Conservation (phyloP, 2,329 filamentous ascomycete genomes). For the Huntiella savannae region DNA sequence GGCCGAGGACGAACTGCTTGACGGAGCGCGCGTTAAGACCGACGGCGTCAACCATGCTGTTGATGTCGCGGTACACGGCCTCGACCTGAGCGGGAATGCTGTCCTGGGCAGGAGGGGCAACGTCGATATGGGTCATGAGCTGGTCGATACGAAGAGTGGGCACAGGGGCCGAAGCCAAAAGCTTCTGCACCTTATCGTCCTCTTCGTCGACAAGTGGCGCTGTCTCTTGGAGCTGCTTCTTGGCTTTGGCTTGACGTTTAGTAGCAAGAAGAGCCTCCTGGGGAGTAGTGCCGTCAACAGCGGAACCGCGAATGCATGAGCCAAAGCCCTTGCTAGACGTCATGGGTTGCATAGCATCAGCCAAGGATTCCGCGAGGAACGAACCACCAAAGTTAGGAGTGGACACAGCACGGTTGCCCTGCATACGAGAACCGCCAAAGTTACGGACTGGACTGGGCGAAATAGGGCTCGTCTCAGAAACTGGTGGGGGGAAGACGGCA, state of each 20-base stretch:
- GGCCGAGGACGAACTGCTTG: constrained; percentile 45
- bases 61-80: constrained; percentile 59
- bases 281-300: constrained; percentile 19
- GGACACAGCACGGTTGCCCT: constrained; percentile 36
- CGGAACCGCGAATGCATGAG: constrained; percentile 10
- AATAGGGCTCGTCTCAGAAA: constrained; percentile 37
- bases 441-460: constrained; percentile 54
- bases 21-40: constrained; percentile 64
- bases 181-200: constrained; percentile 45
- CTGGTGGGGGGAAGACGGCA: constrained; percentile 24
- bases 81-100: constrained; percentile 45
- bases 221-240: constrained; percentile 36
- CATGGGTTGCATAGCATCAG: constrained; percentile 27
- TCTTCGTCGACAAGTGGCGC: constrained; percentile 46
- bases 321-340: constrained; percentile 2
- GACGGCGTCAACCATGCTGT: constrained; percentile 85
- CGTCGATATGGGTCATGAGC: constrained; percentile 45
- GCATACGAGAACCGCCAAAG: constrained; percentile 32
- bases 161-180: constrained; percentile 40
- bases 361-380: constrained; percentile 24
- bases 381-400: constrained; percentile 23
- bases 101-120: constrained; percentile 32
- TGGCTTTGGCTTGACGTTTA: constrained; percentile 32
- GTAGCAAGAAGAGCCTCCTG: constrained; percentile 31
- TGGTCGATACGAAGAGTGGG: constrained; percentile 45